A percentile compares a stretch with the other conserved stretches of the same genome.
phyloP scores from a whole-genome alignment of 371 early-diverging fungal genomes.

The Parasitella parasitica region DNA sequence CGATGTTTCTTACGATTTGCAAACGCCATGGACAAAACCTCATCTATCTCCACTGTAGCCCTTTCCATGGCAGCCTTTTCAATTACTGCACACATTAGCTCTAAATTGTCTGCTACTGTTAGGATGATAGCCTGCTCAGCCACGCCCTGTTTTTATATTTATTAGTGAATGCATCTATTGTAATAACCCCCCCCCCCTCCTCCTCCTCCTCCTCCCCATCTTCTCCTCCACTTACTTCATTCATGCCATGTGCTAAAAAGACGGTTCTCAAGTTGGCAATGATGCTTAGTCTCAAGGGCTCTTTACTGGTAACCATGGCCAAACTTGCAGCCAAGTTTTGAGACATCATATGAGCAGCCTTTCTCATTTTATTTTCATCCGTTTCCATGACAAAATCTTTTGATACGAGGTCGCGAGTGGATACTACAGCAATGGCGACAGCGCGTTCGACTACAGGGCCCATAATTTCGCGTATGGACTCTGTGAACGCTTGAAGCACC shows the following conservation, averaged over 20 bases:
- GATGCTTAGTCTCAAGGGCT: constrained; percentile 84
- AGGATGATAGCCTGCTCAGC: constrained; percentile 80
- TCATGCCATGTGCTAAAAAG: constrained; percentile 77
- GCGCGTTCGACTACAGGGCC: constrained; percentile 90
- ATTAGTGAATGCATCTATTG: too few species aligned
- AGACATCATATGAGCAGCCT: constrained; percentile 92
- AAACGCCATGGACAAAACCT: constrained; percentile 66
- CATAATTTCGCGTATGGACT: constrained; percentile 85
- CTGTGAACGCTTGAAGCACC: constrained; percentile 84
- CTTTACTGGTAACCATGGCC: constrained; percentile 90
- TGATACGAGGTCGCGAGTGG: constrained; percentile 85
- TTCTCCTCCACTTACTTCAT: constrained; percentile 72
- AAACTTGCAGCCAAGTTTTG: constrained; percentile 77
- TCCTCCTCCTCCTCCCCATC: too few species aligned
- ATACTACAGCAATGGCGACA: constrained; percentile 86
- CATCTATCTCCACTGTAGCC: constrained; percentile 83
- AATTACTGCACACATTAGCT: constrained; percentile 88
- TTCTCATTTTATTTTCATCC: constrained; percentile 87
- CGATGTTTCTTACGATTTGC: constrained; percentile 79
- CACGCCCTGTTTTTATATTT: constrained; percentile 41
- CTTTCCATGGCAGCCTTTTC: constrained; percentile 93
- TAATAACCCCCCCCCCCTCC: too few species aligned
- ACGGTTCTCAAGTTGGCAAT: constrained; percentile 72
- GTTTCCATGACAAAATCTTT: constrained; percentile 95
- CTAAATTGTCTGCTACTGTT: constrained; percentile 87